Evolutionary conservation across 495 filamentous ascomycete species (phyloP).

Genomic region (Parathielavia hyrcaniae): DNA sequence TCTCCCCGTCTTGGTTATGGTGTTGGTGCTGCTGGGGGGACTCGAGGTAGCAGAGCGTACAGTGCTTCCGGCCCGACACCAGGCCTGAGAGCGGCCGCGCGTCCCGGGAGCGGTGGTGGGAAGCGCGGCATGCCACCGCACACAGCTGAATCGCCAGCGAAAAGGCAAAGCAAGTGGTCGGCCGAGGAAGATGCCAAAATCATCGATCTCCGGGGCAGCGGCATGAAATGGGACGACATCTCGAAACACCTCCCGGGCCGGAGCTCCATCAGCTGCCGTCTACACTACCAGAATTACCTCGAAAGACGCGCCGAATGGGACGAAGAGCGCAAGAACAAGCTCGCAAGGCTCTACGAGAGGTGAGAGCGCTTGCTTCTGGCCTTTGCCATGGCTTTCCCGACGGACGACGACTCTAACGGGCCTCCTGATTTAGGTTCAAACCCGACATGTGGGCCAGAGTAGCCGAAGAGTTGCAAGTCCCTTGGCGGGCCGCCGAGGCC

Average conservation of each 20-base stretch:
- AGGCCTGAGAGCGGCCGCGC: constrained; percentile 10
- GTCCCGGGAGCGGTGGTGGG: constrained; percentile 24
- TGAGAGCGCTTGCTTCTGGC: constrained; percentile 42
- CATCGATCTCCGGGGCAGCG: constrained; percentile 77
- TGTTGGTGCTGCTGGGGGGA: constrained; percentile 10
- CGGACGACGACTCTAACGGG: constrained; percentile 24
- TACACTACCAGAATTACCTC: constrained; percentile 97
- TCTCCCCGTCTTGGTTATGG: constrained; percentile 16
- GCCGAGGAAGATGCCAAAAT: constrained; percentile 83
- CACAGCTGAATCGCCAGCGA: constrained; percentile 70
- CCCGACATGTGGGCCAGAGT: constrained; percentile 95
- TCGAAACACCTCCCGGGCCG: constrained; percentile 81
- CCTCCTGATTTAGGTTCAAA: constrained; percentile 64
- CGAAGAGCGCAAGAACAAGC: constrained; percentile 93
- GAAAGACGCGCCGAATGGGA: constrained; percentile 89
- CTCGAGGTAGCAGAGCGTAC: constrained; percentile 7
- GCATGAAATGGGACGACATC: constrained; percentile 99
- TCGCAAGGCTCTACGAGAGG: constrained; percentile 93
- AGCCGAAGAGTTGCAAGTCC: constrained; percentile 89
- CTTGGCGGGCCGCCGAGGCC: constrained; percentile 90
- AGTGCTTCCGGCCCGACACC: constrained; percentile 12
- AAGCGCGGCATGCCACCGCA: constrained; percentile 48
- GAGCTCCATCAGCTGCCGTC: constrained; percentile 84
- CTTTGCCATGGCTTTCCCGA: background rate
- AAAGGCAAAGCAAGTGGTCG: constrained; percentile 96